A percentile compares a stretch with the other conserved stretches of the same genome.
Evolutionary conservation across 1,284 basidiomycete genomes (phyloP).

Genomic region (Sanguinoderma infundibulare): DNA sequence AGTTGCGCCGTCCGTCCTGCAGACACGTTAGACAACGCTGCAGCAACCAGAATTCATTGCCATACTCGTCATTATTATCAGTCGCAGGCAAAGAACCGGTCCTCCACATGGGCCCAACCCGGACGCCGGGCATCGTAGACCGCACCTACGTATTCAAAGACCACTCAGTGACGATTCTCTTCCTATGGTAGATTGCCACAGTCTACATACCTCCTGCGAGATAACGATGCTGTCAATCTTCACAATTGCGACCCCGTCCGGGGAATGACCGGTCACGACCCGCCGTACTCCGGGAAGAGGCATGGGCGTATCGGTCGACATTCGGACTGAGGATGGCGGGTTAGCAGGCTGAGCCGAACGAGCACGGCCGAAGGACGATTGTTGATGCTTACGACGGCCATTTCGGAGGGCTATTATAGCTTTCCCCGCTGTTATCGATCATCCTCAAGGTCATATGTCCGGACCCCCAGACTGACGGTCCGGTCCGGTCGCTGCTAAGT

Average conservation of each 20-base stretch:
- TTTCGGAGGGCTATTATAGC: background rate
- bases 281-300: constrained; percentile 45
- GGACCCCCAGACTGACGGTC: background rate
- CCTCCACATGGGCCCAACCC: constrained; percentile 49
- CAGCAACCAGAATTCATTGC: background rate
- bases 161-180: background rate
- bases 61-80: constrained; percentile 55
- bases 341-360: background rate
- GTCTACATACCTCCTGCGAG: constrained; percentile 12
- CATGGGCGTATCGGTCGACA: constrained; percentile 36
- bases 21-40: background rate
- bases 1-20: constrained; percentile 55
- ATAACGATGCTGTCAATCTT: constrained; percentile 26
- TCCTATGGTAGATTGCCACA: background rate
- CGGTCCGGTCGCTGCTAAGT: background rate
- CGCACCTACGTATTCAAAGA: constrained; percentile 5
- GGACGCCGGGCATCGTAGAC: constrained; percentile 24
- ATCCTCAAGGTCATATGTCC: background rate
- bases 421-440: constrained; percentile 4
- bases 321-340: constrained; percentile 48
- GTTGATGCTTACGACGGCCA: background rate
- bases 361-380: background rate
- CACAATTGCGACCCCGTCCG: constrained; percentile 26
- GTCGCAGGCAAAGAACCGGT: constrained; percentile 55
- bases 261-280: constrained; percentile 52